These are phyloP conservation scores for Dendrobium chrysotoxum DNA, from an alignment of 106 monocot genomes.

Conservation along the genomic window DNA sequence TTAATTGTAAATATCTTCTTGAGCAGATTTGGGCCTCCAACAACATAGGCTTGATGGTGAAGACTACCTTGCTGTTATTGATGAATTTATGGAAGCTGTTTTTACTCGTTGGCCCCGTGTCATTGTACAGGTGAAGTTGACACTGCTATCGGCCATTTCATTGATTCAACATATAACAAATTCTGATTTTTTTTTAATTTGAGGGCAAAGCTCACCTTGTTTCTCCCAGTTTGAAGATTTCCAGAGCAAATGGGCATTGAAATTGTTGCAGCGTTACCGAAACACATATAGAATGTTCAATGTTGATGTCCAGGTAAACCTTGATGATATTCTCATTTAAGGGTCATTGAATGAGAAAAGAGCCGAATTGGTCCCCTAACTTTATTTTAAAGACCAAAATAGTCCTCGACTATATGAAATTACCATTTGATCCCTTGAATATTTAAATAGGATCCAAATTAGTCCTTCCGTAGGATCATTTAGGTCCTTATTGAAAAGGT, in stretches of 20 bases:
- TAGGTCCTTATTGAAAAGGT: no score
- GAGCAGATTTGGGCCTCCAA: conserved; percentile 82
- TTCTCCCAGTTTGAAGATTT: conserved; percentile 93
- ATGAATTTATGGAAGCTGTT: conserved; percentile 99
- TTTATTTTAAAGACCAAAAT: no score
- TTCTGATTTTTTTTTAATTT: not conserved
- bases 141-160: not conserved
- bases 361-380: no score
- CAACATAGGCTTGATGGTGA: conserved; percentile 88
- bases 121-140: conserved; percentile 76
- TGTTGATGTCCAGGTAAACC: conserved; percentile 94
- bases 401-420: no score
- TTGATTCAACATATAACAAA: conserved; percentile 1
- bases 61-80: conserved; percentile 84
- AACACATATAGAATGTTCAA: conserved; percentile 96
- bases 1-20: not conserved
- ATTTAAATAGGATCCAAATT: no score
- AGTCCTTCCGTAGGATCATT: no score
- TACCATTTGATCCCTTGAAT: no score
- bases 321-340: not conserved
- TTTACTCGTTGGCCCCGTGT: conserved; percentile 98
- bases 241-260: conserved; percentile 99
- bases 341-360: not conserved
- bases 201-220: not conserved
- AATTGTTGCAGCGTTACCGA: conserved; percentile 85